A percentile compares a stretch with the other conserved stretches of the same genome.
Evolutionary conservation across 2,329 filamentous ascomycete genomes (phyloP).

Genomic region (Diaporthe sp.): DNA sequence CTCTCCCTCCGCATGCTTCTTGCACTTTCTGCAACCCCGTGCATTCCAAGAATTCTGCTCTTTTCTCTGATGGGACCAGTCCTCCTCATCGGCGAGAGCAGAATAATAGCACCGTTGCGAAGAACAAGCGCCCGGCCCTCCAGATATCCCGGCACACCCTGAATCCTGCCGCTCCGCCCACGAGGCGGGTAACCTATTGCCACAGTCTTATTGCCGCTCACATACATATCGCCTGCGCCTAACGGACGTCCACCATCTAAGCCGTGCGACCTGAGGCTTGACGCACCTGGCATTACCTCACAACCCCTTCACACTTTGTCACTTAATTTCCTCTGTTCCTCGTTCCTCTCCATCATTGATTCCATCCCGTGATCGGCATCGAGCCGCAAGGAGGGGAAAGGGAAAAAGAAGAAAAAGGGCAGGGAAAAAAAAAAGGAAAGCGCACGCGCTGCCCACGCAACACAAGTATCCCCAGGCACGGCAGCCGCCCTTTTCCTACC

Average conservation of each 20-base stretch:
- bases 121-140: conserved; percentile 53
- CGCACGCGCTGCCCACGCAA: conserved; percentile 38
- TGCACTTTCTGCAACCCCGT: conserved; percentile 35
- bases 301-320: conserved; percentile 5
- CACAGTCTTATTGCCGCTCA: conserved; percentile 50
- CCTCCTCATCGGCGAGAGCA: conserved; percentile 28
- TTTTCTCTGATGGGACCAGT: conserved; percentile 31
- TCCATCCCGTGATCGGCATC: conserved; percentile 16
- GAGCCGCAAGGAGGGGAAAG: conserved; percentile 4
- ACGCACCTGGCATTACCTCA: conserved; percentile 42
- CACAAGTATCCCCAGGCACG: conserved; percentile 40
- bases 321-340: conserved; percentile 40
- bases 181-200: conserved; percentile 47
- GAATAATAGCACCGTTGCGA: conserved; percentile 48
- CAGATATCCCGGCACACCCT: conserved; percentile 34
- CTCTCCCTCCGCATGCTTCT: conserved; percentile 41
- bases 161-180: conserved; percentile 46
- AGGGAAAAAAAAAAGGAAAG: background rate
- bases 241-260: conserved; percentile 44
- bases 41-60: conserved; percentile 34
- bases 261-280: conserved; percentile 43
- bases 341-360: conserved; percentile 28
- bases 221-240: conserved; percentile 50
- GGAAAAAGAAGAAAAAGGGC: background rate
- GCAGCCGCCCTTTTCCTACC: conserved; percentile 40